A percentile compares a stretch with the other conserved stretches of the same genome.
Conservation (phyloP, 2,329 filamentous ascomycete species). For the Onygena corvina region DNA sequence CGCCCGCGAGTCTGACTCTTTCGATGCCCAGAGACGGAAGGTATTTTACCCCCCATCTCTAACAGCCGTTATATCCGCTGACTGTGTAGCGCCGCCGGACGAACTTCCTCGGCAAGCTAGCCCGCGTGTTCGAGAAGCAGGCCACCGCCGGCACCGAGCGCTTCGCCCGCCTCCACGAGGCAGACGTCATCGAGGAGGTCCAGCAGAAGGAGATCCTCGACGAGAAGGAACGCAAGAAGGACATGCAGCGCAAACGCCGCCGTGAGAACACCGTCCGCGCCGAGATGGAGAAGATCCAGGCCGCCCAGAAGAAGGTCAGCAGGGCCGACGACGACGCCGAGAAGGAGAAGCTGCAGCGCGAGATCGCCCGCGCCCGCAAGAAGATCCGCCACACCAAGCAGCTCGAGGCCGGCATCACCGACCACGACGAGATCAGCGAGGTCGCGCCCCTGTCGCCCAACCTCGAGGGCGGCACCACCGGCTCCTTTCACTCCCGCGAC, state of each 20-base stretch:
- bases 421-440: conserved; percentile 58
- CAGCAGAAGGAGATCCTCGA: conserved; percentile 80
- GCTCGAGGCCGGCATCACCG: conserved; percentile 69
- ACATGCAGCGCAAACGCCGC: conserved; percentile 94
- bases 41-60: conserved; percentile 35
- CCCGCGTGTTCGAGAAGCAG: conserved; percentile 53
- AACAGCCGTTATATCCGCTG: neutral
- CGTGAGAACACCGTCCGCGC: conserved; percentile 90
- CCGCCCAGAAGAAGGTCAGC: conserved; percentile 64
- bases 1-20: conserved; percentile 50
- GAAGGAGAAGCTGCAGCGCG: conserved; percentile 64
- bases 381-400: conserved; percentile 85
- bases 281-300: conserved; percentile 70
- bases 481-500: conserved; percentile 63
- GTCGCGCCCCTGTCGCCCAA: conserved; percentile 64
- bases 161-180: conserved; percentile 65
- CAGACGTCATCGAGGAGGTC: conserved; percentile 72
- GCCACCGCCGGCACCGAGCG: conserved; percentile 60
- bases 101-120: conserved; percentile 44
- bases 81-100: conserved; percentile 44
- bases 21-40: conserved; percentile 54
- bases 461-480: conserved; percentile 72
- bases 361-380: conserved; percentile 81
- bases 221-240: conserved; percentile 98
- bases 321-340: conserved; percentile 72